Evolutionary conservation across 106 monocot genomes (phyloP), one percentile per base, ranked within the genome.

Genomic region (Alisma plantagoaquatica): DNA sequence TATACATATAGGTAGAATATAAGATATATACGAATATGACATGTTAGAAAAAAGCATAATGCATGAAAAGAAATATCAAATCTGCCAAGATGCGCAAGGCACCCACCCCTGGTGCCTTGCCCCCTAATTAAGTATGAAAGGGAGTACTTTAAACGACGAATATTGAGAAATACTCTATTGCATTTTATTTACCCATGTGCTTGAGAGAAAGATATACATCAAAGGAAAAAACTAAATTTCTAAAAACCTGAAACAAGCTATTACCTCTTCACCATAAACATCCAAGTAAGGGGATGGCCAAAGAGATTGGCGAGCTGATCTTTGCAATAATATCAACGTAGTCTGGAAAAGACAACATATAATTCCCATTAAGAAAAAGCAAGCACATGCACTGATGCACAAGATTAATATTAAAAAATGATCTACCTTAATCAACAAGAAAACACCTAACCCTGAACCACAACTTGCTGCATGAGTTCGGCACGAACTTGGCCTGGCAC

Each of bases 231-330:
- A n/a, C n/a, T n/a, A n/a, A n/a, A n/a, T n/a, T n/a, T n/a, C n/a
- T n/a, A n/a, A n/a, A n/a, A n/a, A n/a, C n/a, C n/a, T 3, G 41
- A 12, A 41, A 26, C n/a, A 30, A 35, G 9, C 21, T 33, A 11
- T 57, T 84, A 96, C 94, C 89, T 96, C 94, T 73, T 96, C 94
- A 59, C 94, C 94, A 69, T 81, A 96, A 23, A 76, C 80, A 71
- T 96, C 94, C 60, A 96, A 65, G 51, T 96, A 96, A 19, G 75
- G 94, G 76, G 94, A 89, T 29, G 81, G 84, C 94, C 94, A 96
- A 54, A 67, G 23, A 23, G 88, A 67, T 28, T 64, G 69, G 22
- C 94, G 74, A 56, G 58, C 53, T 51, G 73, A 78, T 56, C 94
- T 81, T 62, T 89, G 88, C 73, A 96, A 65, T 27, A 96, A 47